A percentile compares a stretch with the other conserved stretches of the same genome.
Conservation (phyloP, 169 alveolate genomes). For the Plasmodium falciparum region DNA sequence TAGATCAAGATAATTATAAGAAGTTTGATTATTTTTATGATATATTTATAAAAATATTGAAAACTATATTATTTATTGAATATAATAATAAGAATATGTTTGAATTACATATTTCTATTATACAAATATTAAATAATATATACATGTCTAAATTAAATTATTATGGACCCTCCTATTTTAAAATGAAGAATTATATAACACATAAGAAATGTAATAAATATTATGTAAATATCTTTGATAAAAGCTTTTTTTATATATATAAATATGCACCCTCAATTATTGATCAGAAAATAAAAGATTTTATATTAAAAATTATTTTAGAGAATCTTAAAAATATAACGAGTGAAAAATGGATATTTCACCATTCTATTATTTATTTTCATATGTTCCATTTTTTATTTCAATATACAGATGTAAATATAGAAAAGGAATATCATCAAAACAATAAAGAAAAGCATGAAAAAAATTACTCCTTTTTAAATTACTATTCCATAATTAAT, state of each 20-base stretch:
- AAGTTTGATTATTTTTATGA: constrained; percentile 53
- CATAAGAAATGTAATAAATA: constrained; percentile 15
- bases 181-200: constrained; percentile 38
- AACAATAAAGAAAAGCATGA: constrained; percentile 6
- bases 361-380: constrained; percentile 46
- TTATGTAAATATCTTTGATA: constrained; percentile 36
- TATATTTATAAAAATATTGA: constrained; percentile 51
- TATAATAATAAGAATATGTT: constrained; percentile 58
- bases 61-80: constrained; percentile 32
- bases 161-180: constrained; percentile 27
- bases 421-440: neutral
- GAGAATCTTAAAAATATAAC: constrained; percentile 51
- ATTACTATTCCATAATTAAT: constrained; percentile 43
- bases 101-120: constrained; percentile 61
- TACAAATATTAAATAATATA: constrained; percentile 67
- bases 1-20: constrained; percentile 48
- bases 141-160: constrained; percentile 39
- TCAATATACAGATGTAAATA: neutral
- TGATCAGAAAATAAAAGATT: constrained; percentile 63
- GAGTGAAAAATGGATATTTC: constrained; percentile 41
- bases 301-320: constrained; percentile 34
- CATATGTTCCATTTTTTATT: constrained; percentile 56
- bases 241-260: constrained; percentile 54
- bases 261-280: constrained; percentile 38
- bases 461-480: constrained; percentile 33